These are phyloP conservation scores for Aspergillus carlsbadensis DNA, from an alignment of 495 filamentous ascomycete genomes.

Conservation along the genomic window DNA sequence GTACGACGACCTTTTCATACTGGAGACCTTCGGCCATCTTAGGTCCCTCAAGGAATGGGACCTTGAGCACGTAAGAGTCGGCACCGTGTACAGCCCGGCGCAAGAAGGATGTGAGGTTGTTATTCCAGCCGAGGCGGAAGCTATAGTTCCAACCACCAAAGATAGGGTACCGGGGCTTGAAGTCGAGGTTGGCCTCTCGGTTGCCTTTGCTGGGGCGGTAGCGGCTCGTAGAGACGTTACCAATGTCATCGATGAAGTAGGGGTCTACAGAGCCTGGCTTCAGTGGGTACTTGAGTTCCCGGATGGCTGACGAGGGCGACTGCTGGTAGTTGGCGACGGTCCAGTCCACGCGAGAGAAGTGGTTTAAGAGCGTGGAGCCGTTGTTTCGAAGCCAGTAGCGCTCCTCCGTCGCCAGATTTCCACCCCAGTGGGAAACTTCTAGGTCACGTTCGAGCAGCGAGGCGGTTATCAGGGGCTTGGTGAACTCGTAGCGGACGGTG, in stretches of 20 bases:
- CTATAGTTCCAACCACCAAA: slow-evolving; percentile 98
- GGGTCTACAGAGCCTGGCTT: slow-evolving; percentile 73
- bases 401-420: slow-evolving; percentile 92
- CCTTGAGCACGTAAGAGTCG: slow-evolving; percentile 79
- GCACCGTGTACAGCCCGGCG: slow-evolving; percentile 54
- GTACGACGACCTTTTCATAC: slow-evolving; percentile 77
- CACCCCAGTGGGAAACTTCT: slow-evolving; percentile 97
- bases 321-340: slow-evolving; percentile 70
- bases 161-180: slow-evolving; percentile 88
- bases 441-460: slow-evolving; percentile 80
- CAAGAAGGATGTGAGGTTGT: slow-evolving; percentile 72
- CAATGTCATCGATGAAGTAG: slow-evolving; percentile 96
- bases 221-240: slow-evolving; percentile 90
- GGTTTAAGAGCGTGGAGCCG: slow-evolving; percentile 75
- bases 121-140: slow-evolving; percentile 94
- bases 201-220: slow-evolving; percentile 69
- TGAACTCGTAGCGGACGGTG: slow-evolving; percentile 91
- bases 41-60: slow-evolving; percentile 94
- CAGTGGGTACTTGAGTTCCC: slow-evolving; percentile 77
- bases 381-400: slow-evolving; percentile 86
- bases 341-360: slow-evolving; percentile 88
- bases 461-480: slow-evolving; percentile 79
- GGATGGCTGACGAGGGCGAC: slow-evolving; percentile 71
- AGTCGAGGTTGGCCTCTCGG: slow-evolving; percentile 78
- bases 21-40: slow-evolving; percentile 79